These are phyloP conservation scores for Talinum fruticosum DNA, from an alignment of 148 eudicot genomes.

Conservation along the genomic window DNA sequence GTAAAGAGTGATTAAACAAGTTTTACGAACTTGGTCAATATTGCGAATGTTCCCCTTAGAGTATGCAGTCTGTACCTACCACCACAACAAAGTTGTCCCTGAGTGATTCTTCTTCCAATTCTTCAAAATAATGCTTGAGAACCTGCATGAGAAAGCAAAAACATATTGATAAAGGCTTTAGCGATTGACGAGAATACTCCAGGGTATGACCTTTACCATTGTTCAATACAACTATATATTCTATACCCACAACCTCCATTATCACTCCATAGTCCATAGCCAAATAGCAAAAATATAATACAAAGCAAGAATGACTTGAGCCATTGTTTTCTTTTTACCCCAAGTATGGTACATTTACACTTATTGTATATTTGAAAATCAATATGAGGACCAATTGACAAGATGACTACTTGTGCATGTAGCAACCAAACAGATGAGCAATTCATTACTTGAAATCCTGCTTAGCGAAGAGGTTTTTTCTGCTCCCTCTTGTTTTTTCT, in stretches of 20 bases:
- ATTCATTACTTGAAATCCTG: not conserved
- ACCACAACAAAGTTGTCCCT: constrained; percentile 97
- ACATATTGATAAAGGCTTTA: not conserved
- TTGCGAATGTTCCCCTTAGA: not conserved
- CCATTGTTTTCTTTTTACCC: not conserved
- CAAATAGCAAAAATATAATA: not conserved
- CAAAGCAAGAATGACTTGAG: not conserved
- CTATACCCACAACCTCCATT: not conserved
- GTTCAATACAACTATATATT: not conserved
- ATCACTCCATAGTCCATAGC: not conserved
- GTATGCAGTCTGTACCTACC: constrained; percentile 46
- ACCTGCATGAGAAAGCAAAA: constrained; percentile 48
- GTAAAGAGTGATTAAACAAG: not conserved
- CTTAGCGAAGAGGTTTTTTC: not conserved
- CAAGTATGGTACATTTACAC: not conserved
- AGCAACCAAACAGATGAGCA: not conserved
- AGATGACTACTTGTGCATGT: not conserved
- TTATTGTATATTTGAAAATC: not conserved
- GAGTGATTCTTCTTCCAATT: constrained; percentile 92
- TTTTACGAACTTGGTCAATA: not conserved
- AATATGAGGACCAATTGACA: not conserved
- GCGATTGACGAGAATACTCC: not conserved
- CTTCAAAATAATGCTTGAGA: constrained; percentile 90
- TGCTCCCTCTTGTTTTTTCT: too few relatives aligned
- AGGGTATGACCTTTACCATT: not conserved